Conservation (phyloP, 2,329 filamentous ascomycete species). For the Rhexocercosporidium sp. region DNA sequence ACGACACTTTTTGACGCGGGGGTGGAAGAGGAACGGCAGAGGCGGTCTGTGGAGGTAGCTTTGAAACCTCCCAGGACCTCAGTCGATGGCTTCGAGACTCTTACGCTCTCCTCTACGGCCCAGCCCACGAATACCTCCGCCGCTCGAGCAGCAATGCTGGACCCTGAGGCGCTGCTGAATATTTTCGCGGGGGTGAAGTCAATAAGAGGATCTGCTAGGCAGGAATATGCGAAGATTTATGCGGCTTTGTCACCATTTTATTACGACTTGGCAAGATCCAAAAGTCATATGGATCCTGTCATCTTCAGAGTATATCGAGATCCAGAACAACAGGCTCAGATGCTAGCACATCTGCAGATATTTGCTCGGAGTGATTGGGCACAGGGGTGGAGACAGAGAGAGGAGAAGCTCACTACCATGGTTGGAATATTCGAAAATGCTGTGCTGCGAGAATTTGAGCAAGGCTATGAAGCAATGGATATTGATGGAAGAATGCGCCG, state of each 20-base stretch:
- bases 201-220: conserved; percentile 80
- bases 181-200: conserved; percentile 76
- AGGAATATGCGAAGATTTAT: conserved; percentile 92
- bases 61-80: conserved; percentile 40
- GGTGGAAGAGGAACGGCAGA: conserved; percentile 66
- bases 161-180: conserved; percentile 68
- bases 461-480: conserved; percentile 88
- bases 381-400: conserved; percentile 72
- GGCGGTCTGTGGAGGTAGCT: conserved; percentile 41
- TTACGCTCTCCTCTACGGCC: conserved; percentile 56
- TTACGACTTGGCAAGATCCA: conserved; percentile 74
- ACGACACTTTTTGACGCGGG: conserved; percentile 78
- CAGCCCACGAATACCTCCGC: conserved; percentile 44
- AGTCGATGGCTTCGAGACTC: conserved; percentile 80
- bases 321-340: conserved; percentile 87
- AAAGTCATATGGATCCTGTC: conserved; percentile 77
- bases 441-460: conserved; percentile 88
- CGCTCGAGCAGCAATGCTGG: conserved; percentile 51
- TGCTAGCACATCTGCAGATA: conserved; percentile 78
- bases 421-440: conserved; percentile 87
- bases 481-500: conserved; percentile 86
- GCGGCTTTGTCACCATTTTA: conserved; percentile 90
- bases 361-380: conserved; percentile 85
- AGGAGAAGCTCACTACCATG: conserved; percentile 76
- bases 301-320: conserved; percentile 87